Evolutionary conservation across 1,139 yeast species (phyloP).

Genomic region (Suhomyces choctaworum): DNA sequence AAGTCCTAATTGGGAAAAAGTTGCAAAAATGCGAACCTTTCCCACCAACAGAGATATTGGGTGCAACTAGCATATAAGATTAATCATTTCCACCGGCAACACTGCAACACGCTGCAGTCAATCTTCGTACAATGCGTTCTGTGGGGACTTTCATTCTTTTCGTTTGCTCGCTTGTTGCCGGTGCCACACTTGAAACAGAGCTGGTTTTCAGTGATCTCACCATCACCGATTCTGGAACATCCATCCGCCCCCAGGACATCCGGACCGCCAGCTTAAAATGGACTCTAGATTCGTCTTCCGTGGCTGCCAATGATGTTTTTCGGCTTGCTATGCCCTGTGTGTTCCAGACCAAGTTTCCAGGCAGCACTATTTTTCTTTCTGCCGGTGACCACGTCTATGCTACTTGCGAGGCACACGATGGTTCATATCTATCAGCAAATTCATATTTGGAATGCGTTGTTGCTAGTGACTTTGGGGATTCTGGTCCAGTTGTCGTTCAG

Average conservation of each 20-base stretch:
- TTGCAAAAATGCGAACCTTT: conserved; percentile 1
- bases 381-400: conserved; percentile 16
- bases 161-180: conserved; percentile 1
- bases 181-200: conserved; percentile 6
- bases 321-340: conserved; percentile 20
- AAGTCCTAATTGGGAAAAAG: conserved; percentile 3
- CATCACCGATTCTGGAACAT: conserved; percentile 7
- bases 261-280: conserved; percentile 21
- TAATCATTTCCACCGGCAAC: background rate
- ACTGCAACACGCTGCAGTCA: background rate
- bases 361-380: conserved; percentile 10
- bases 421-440: conserved; percentile 13
- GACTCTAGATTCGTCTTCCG: conserved; percentile 11
- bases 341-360: conserved; percentile 19
- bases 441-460: conserved; percentile 17
- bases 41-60: conserved; percentile 3
- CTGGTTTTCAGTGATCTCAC: conserved; percentile 13
- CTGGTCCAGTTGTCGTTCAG: conserved; percentile 4
- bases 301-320: conserved; percentile 4
- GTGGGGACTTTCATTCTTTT: conserved; percentile 2
- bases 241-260: conserved; percentile 20
- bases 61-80: conserved; percentile 1
- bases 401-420: conserved; percentile 16
- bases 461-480: conserved; percentile 9
- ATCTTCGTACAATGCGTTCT: too few species aligned